These are phyloP conservation scores for Fusarium algeriense DNA, from an alignment of 2,329 filamentous ascomycete species.

Conservation along the genomic window DNA sequence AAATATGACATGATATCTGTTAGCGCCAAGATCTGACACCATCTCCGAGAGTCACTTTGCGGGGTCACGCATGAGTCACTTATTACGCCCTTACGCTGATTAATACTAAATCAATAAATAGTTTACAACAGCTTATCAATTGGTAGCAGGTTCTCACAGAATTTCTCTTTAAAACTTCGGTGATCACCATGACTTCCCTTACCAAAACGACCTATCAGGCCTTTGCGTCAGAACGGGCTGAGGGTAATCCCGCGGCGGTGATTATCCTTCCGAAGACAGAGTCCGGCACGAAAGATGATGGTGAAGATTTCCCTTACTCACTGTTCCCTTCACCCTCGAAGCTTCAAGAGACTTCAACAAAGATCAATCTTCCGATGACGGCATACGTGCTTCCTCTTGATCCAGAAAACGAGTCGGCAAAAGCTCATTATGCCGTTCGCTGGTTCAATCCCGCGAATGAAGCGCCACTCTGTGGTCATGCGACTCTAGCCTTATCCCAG, in stretches of 20 bases:
- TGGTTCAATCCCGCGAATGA: constrained; percentile 20
- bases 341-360: neutral
- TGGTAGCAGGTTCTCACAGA: too few relatives aligned
- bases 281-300: accelerated
- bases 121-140: accelerated
- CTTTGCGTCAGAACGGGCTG: neutral
- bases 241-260: constrained; percentile 14
- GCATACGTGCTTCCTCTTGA: neutral
- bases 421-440: constrained; percentile 7
- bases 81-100: neutral
- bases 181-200: neutral
- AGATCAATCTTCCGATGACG: neutral
- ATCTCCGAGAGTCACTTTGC: neutral
- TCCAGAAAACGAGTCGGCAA: neutral
- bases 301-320: neutral
- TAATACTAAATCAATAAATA: neutral
- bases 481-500: constrained; percentile 8
- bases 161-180: too few relatives aligned
- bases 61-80: neutral
- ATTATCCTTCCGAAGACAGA: neutral
- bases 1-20: neutral
- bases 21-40: neutral
- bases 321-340: neutral
- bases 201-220: constrained; percentile 5
- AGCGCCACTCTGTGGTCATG: constrained; percentile 11